Conservation (phyloP, 2,329 filamentous ascomycete genomes). For the Knufia petricola region DNA sequence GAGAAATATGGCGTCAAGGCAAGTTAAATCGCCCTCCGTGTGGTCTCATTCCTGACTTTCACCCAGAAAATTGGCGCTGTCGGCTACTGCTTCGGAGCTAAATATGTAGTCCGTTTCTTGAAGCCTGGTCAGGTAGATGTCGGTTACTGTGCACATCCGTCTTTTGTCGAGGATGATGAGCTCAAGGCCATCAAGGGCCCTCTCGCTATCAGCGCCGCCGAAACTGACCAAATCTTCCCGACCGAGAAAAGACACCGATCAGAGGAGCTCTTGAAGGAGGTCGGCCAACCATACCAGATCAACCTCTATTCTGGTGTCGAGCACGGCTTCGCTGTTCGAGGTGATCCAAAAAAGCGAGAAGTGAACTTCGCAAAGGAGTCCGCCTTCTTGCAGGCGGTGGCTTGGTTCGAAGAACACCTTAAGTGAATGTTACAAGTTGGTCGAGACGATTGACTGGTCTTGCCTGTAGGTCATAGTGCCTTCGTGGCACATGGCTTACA, state of each 20-base stretch:
- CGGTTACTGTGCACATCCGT: constrained; percentile 67
- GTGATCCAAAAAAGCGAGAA: constrained; percentile 48
- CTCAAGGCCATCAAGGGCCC: constrained; percentile 57
- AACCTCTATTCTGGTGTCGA: constrained; percentile 60
- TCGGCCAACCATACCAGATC: constrained; percentile 60
- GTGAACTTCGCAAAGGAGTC: constrained; percentile 67
- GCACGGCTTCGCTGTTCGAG: constrained; percentile 68
- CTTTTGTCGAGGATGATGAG: constrained; percentile 60
- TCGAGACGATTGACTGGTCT: not conserved
- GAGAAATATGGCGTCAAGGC: constrained; percentile 24
- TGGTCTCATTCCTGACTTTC: not conserved
- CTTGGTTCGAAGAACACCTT: constrained; percentile 61
- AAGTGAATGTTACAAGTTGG: not conserved
- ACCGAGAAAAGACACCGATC: constrained; percentile 53
- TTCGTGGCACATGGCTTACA: not conserved
- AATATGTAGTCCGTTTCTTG: constrained; percentile 63
- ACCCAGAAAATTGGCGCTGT: constrained; percentile 24
- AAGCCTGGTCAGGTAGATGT: constrained; percentile 54
- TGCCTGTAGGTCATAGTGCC: not conserved
- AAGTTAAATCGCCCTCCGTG: not conserved
- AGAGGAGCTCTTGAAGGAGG: constrained; percentile 52
- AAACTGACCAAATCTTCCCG: constrained; percentile 59
- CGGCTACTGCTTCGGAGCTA: constrained; percentile 25
- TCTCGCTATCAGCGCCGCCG: constrained; percentile 55
- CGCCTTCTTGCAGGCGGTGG: constrained; percentile 66